Percentiles rank a stretch among this genome's conserved stretches.
Evolutionary conservation across 768 basidiomycete genomes (phyloP).

Genomic region (Mycena alexandri): DNA sequence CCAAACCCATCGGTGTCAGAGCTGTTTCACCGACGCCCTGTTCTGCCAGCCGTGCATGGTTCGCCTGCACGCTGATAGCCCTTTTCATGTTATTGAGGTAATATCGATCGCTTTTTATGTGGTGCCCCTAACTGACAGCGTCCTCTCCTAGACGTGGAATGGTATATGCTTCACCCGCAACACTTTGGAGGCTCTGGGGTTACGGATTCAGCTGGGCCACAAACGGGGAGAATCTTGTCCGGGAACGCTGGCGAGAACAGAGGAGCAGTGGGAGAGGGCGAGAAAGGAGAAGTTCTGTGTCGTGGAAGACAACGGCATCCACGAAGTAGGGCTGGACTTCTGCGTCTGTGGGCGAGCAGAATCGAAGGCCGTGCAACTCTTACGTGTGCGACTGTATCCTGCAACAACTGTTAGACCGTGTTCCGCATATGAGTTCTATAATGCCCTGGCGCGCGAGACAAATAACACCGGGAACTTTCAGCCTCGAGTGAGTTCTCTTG

Average conservation of each 20-base stretch:
- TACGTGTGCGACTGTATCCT: constrained; percentile 48
- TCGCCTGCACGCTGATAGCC: not conserved
- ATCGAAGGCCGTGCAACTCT: constrained; percentile 47
- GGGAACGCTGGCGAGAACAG: not conserved
- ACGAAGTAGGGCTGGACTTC: constrained; percentile 46
- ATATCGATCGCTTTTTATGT: not conserved
- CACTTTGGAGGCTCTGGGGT: constrained; percentile 33
- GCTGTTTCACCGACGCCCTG: constrained; percentile 3
- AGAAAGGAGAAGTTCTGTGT: constrained; percentile 43
- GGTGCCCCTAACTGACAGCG: too few relatives aligned
- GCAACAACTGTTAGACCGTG: constrained; percentile 45
- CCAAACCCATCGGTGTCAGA: not conserved
- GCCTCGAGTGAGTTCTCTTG: constrained; percentile 30
- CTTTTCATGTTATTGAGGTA: constrained; percentile 10
- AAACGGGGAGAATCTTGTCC: constrained; percentile 33
- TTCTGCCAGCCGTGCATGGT: not conserved
- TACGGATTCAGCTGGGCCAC: constrained; percentile 42
- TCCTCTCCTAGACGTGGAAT: constrained; percentile 16
- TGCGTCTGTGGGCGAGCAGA: constrained; percentile 45
- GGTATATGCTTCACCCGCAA: constrained; percentile 19
- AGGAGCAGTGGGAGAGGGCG: constrained; percentile 16
- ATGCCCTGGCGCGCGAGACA: constrained; percentile 38
- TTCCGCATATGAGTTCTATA: constrained; percentile 50
- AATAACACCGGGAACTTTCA: constrained; percentile 46
- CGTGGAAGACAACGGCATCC: constrained; percentile 42